Base-by-base conservation (phyloP, 257 asterid genomes). In the Phtheirospermum japonicum region DNA sequence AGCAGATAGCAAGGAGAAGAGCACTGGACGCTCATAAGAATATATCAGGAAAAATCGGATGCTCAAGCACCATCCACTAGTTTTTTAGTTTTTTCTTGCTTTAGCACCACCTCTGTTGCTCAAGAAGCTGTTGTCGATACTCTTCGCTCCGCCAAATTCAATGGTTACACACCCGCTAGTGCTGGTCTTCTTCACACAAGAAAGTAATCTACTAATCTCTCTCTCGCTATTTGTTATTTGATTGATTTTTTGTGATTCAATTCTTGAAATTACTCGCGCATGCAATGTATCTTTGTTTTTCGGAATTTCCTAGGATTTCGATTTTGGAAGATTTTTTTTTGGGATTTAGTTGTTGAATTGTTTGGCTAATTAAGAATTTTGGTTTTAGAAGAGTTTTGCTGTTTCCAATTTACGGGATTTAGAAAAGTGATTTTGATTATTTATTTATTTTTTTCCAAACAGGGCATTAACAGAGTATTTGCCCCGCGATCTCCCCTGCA, bases 171-270 rank as follows among this genome's bases (percentile, higher is more conserved):
- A 26, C 94, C 95, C 9, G 85, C 94, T n/a, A n/a, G n/a, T 13
- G 88, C 73, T 18, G 97, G 97, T 0, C 95, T 89, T 31, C 97
- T 92, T 59, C 90, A 83, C 52, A 73, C 95, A 56, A 80, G 97
- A 83, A 78, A 61, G 97, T 87, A 80, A 43, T 36, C 14, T 0
- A 9, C 28, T 42, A 43, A n/a, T n/a, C n/a, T n/a, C n/a, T n/a
- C n/a, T n/a, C n/a, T 33, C 18, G 4, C 0, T 13, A 4, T 0
- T 0, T 56, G 16, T 53, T 18, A 34, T 19, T 37, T 31, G 8
- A 2, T 11, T 31, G 42, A 12, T 7, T 26, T 33, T 58, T 11
- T 57, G 0, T 50, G 23, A n/a, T 20, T n/a, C 9, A 61, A 30
- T 20, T 7, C 32, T 31, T 32, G 31, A 11, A 46, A n/a, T n/a